Evolutionary conservation across 1,139 yeast genomes (phyloP), one percentile per base, ranked within the genome.

Genomic region (Suhomyces panamericanus): DNA sequence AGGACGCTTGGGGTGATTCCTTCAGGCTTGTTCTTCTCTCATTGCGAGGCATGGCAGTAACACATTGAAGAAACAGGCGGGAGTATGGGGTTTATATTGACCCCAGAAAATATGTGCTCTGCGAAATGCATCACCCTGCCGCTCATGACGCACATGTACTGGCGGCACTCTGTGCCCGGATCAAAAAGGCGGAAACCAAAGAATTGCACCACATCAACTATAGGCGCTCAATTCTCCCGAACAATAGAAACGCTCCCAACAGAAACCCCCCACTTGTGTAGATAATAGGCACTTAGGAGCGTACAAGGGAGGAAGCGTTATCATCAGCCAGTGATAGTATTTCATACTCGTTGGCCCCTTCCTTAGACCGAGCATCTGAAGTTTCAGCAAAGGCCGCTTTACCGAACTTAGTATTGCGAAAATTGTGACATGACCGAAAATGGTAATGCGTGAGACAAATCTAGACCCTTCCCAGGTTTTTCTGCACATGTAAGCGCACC

Each of bases 1-100:
- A 55, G 3, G 57, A 53, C 5, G 53, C 44, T 35, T 39, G 47
- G 7, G 48, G 38, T 12, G 44, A 28, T 10, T 38, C 48, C 29
- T 44, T 47, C 15, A 41, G 30, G 36, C 46, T 47, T 27, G 46
- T 32, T 20, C 50, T 37, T 35, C 52, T 44, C 17, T 49, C 50
- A 41, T 20, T 49, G 51, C 7, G 51, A 49, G 26, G 34, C 46
- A 49, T 22, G 42, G 36, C 26, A 46, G 30, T 17, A 36, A 20
- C 5, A 10, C 29, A 12, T 15, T 34, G 7, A 9, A 22, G 22
- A 12, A 11, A 2, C 7, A 12, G 39, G 39, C 27, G 26, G 20
- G 28, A 14, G 26, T 29, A 10, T 14, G 28, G 10, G 13, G 35
- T 38, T 26, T 42, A 42, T 42, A 42, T 42, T 32, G 20, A 42